Base-by-base conservation (phyloP, 805 yeast species). In the Monosporozyma servazzii region DNA sequence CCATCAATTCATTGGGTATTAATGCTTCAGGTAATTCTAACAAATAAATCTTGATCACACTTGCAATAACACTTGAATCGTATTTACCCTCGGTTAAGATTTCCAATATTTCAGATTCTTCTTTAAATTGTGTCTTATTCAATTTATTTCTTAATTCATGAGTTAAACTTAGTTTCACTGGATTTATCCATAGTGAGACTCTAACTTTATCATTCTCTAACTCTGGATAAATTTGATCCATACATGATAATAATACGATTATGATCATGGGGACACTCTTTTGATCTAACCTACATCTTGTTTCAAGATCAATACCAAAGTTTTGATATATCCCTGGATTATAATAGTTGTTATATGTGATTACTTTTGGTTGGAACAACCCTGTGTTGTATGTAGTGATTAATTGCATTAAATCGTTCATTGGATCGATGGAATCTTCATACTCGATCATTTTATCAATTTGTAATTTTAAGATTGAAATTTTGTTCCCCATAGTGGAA, bases 11-110 rank as follows among this genome's bases (percentile, higher is more conserved):
- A 51, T 76, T 71, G 1, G 91, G 81, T 4, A 88, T 76, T 42
- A 88, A 65, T 2, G 93, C 82, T 54, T 82, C 88, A 0, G 96
- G 96, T 45, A 88, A 73, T 63, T 88, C 96, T 63, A 87, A 71
- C 29, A 88, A 69, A 66, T 85, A 88, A 36, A 87, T 73, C 63
- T 86, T 84, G 57, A 88, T 73, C 3, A 81, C 81, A 58, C 83
- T 79, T 4, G 89, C 84, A 9, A 85, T 77, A 0, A 80, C 75
- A 47, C 80, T 75, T 1, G 88, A 84, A 39, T 69, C 69, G 49
- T 70, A 68, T 9, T 72, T 64, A 1, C 64, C 53, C 4, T 61
- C 66, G n/a, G 64, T 56, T 51, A 63, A 49, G 3, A 62, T 52
- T n/a, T 56, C 56, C 46, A 75, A 64, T 0, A 71, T 62, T 20